Evolutionary conservation across 2,329 filamentous ascomycete species (phyloP).

Genomic region (Beauveria asiatica): DNA sequence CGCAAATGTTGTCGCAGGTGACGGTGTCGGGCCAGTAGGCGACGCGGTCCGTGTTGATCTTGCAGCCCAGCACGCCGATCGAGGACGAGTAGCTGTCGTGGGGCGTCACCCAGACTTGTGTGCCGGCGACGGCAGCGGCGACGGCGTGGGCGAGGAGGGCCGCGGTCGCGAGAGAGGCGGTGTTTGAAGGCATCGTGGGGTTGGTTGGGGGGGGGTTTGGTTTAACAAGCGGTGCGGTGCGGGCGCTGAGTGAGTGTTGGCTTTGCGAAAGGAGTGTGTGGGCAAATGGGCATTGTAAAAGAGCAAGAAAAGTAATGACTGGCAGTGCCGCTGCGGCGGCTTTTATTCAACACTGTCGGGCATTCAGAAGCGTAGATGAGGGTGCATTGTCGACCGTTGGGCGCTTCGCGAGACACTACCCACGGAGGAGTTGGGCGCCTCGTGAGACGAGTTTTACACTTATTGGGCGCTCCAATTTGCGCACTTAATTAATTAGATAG

Average conservation of each 20-base stretch:
- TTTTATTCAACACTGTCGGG: not conserved
- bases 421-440: not conserved
- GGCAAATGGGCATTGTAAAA: not conserved
- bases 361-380: not conserved
- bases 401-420: not conserved
- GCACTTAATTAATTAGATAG: too few species aligned
- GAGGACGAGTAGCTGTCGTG: constrained; percentile 42
- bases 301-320: not conserved
- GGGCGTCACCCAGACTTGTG: constrained; percentile 29
- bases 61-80: constrained; percentile 42
- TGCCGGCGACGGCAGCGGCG: constrained; percentile 9
- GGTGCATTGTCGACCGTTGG: not conserved
- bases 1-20: constrained; percentile 36
- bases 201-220: too few species aligned
- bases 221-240: too few species aligned
- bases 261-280: not conserved
- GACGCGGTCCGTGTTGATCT: constrained; percentile 42
- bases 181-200: not conserved
- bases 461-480: too few species aligned
- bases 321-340: constrained; percentile 3
- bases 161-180: not conserved
- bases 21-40: constrained; percentile 41
- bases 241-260: not conserved
- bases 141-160: not conserved
- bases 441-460: too few species aligned